Evolutionary conservation across 169 alveolate species (phyloP).

Genomic region (Cryptosporidium bovis): DNA sequence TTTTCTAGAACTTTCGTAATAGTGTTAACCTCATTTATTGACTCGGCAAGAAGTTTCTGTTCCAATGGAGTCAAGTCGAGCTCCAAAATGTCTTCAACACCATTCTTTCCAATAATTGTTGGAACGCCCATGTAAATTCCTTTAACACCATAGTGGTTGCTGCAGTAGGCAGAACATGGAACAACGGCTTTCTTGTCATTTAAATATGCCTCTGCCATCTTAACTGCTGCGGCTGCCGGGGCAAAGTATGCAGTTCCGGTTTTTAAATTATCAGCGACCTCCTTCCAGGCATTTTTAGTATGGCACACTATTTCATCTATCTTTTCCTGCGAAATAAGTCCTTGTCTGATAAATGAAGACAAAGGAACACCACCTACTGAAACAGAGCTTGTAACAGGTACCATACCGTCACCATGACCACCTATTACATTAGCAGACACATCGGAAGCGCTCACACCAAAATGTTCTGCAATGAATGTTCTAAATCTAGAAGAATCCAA

Average conservation of each 20-base stretch:
- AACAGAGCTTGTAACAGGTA: constrained; percentile 81
- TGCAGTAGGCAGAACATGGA: constrained; percentile 84
- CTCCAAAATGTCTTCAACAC: constrained; percentile 81
- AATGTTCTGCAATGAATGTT: constrained; percentile 79
- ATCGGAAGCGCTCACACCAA: constrained; percentile 80
- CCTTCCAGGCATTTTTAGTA: constrained; percentile 83
- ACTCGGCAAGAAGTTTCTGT: constrained; percentile 40
- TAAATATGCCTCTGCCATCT: constrained; percentile 83
- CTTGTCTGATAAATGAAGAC: constrained; percentile 77
- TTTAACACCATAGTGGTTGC: constrained; percentile 82
- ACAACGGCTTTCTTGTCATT: constrained; percentile 80
- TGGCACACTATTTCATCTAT: constrained; percentile 81
- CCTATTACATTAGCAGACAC: constrained; percentile 84
- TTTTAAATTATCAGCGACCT: constrained; percentile 79
- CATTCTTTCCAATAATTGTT: constrained; percentile 81
- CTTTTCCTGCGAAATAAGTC: constrained; percentile 76
- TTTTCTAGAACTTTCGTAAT: constrained; percentile 35
- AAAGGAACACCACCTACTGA: constrained; percentile 83
- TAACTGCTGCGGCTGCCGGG: constrained; percentile 83
- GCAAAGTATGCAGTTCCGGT: constrained; percentile 84
- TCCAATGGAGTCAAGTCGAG: constrained; percentile 79
- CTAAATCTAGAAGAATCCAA: constrained; percentile 82
- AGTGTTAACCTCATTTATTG: constrained; percentile 48
- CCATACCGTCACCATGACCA: constrained; percentile 86
- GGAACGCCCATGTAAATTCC: constrained; percentile 85